phyloP scores from a whole-genome alignment of 1,284 basidiomycete genomes.

The Ceratobasidium sp. region DNA sequence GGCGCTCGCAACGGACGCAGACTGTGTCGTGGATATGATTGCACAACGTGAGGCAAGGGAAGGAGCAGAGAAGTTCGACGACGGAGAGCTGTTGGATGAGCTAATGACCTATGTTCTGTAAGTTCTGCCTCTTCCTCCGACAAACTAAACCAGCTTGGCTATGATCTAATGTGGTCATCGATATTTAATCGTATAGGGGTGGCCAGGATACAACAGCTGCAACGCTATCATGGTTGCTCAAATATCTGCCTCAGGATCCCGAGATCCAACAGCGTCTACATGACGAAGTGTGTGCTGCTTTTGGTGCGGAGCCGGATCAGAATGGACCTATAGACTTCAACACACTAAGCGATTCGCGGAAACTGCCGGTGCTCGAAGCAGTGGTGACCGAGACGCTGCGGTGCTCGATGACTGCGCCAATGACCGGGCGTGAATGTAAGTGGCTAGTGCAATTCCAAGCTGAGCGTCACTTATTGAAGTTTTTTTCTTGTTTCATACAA shows the following conservation, averaged over 20 bases:
- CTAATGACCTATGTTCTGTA: conserved; percentile 30
- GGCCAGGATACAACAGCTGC: conserved; percentile 39
- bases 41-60: conserved; percentile 19
- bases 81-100: conserved; percentile 27
- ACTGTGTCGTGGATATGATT: conserved; percentile 37
- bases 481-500: neutral
- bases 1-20: conserved; percentile 21
- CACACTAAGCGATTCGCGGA: neutral
- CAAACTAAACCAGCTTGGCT: no score
- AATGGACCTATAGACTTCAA: conserved; percentile 4
- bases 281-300: conserved; percentile 8
- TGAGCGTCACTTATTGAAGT: neutral
- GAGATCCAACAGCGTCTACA: conserved; percentile 38
- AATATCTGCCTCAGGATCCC: conserved; percentile 17
- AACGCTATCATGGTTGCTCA: conserved; percentile 22
- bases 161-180: neutral
- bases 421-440: conserved; percentile 1
- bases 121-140: neutral
- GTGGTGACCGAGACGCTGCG: conserved; percentile 20
- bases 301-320: neutral
- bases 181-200: neutral
- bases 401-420: neutral
- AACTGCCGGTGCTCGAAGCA: conserved; percentile 21
- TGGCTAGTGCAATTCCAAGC: neutral
- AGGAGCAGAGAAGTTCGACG: neutral